Conservation (phyloP, 495 filamentous ascomycete species). For the Xylaria telfairii region DNA sequence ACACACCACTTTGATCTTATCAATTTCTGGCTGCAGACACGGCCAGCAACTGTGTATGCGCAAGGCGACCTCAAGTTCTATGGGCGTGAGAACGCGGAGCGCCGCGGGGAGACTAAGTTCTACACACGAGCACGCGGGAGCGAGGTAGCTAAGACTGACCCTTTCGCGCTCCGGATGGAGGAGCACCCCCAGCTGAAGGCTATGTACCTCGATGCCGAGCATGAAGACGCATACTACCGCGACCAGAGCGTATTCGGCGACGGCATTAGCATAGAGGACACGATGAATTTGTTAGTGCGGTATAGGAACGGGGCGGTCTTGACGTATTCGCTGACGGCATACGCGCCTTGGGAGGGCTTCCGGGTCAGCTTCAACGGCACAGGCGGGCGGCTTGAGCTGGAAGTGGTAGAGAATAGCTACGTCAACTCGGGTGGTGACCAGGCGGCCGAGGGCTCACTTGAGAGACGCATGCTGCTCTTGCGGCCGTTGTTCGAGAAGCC, state of each 20-base stretch:
- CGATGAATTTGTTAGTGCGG: constrained; percentile 63
- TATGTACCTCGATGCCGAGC: constrained; percentile 63
- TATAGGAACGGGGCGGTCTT: constrained; percentile 60
- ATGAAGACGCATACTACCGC: constrained; percentile 63
- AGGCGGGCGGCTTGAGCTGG: constrained; percentile 51
- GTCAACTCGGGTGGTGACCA: constrained; percentile 56
- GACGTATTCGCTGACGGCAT: constrained; percentile 55
- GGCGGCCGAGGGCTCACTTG: constrained; percentile 49
- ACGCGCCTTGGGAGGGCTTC: constrained; percentile 58
- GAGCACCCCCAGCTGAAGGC: constrained; percentile 56
- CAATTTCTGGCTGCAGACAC: constrained; percentile 57
- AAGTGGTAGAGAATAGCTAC: constrained; percentile 58
- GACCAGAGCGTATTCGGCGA: constrained; percentile 66
- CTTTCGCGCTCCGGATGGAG: constrained; percentile 60
- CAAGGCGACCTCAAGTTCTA: constrained; percentile 56
- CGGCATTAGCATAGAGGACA: constrained; percentile 66
- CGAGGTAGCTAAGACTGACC: constrained; percentile 43
- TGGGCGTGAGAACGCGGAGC: constrained; percentile 54
- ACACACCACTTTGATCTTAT: constrained; percentile 60
- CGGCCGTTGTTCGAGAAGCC: constrained; percentile 53
- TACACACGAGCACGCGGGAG: constrained; percentile 48
- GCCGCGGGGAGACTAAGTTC: constrained; percentile 45
- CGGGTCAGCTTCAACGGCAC: constrained; percentile 55
- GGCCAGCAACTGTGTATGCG: constrained; percentile 52
- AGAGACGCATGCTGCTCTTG: constrained; percentile 44